phyloP scores from a whole-genome alignment of 2,329 filamentous ascomycete species.

The Diaporthe helianthi region DNA sequence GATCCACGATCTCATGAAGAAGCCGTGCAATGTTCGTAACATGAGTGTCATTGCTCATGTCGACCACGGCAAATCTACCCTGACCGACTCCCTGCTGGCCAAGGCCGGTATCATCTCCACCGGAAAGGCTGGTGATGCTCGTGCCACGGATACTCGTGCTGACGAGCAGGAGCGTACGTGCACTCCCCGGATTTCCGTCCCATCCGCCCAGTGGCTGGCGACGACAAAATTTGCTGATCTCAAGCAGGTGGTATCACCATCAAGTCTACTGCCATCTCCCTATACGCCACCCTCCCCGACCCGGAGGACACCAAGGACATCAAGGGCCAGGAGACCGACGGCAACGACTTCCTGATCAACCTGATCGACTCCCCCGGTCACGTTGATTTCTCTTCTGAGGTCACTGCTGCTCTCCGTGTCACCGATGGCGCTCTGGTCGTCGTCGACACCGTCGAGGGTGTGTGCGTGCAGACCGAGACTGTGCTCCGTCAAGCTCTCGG shows the following conservation, averaged over 20 bases:
- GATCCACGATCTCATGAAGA: conserved; percentile 80
- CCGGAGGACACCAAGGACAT: conserved; percentile 95
- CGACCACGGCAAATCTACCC: conserved; percentile 99
- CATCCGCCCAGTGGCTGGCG: neutral
- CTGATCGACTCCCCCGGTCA: conserved; percentile 99
- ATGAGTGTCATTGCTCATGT: conserved; percentile 92
- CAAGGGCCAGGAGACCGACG: conserved; percentile 82
- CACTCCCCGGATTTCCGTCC: neutral
- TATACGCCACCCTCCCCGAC: conserved; percentile 84
- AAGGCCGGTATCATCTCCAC: conserved; percentile 99
- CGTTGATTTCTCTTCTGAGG: conserved; percentile 99
- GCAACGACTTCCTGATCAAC: conserved; percentile 99
- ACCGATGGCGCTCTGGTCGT: conserved; percentile 99
- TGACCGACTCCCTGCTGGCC: conserved; percentile 98
- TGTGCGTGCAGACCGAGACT: conserved; percentile 99
- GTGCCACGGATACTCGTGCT: conserved; percentile 95
- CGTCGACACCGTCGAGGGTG: conserved; percentile 99
- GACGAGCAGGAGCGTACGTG: conserved; percentile 90
- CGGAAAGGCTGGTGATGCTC: conserved; percentile 93
- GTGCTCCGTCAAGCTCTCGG: conserved; percentile 98
- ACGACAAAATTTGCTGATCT: conserved; percentile 24
- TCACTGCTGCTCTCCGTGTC: conserved; percentile 99
- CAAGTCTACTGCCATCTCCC: conserved; percentile 99
- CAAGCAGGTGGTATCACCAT: conserved; percentile 84
- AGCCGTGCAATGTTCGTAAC: conserved; percentile 82